phyloP scores from a whole-genome alignment of 352 stramenopile genomes.

The Phytophthora pluvialis region DNA sequence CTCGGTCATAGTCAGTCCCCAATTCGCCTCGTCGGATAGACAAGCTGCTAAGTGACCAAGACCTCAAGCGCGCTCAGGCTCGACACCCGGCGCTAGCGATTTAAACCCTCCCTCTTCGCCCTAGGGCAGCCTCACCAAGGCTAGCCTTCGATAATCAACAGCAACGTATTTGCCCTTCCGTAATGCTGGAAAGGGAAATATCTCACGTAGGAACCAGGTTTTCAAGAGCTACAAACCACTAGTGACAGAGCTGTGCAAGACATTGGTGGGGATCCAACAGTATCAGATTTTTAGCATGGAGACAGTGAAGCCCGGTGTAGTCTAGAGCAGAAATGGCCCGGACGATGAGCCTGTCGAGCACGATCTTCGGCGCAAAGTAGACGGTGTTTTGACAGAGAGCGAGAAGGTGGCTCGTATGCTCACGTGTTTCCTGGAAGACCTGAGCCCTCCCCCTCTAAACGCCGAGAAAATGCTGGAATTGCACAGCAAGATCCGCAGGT shows the following conservation, averaged over 20 bases:
- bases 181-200: too few species aligned
- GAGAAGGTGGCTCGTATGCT: background rate
- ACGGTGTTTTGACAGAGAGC: background rate
- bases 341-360: background rate
- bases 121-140: too few species aligned
- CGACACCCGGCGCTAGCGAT: too few species aligned
- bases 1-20: too few species aligned
- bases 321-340: constrained; percentile 1
- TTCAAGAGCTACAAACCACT: constrained; percentile 19
- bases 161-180: too few species aligned
- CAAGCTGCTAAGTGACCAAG: too few species aligned
- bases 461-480: constrained; percentile 6
- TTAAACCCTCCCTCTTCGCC: too few species aligned
- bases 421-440: background rate
- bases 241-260: constrained; percentile 14
- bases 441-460: background rate
- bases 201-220: background rate
- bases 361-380: constrained; percentile 14
- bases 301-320: background rate
- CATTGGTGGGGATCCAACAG: constrained; percentile 5
- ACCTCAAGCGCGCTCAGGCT: too few species aligned
- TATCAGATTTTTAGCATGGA: constrained; percentile 18
- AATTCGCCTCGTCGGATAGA: too few species aligned
- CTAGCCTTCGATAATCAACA: too few species aligned
- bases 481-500: constrained; percentile 1